phyloP scores from a whole-genome alignment of 495 filamentous ascomycete species.

The Penicillium turbatum region DNA sequence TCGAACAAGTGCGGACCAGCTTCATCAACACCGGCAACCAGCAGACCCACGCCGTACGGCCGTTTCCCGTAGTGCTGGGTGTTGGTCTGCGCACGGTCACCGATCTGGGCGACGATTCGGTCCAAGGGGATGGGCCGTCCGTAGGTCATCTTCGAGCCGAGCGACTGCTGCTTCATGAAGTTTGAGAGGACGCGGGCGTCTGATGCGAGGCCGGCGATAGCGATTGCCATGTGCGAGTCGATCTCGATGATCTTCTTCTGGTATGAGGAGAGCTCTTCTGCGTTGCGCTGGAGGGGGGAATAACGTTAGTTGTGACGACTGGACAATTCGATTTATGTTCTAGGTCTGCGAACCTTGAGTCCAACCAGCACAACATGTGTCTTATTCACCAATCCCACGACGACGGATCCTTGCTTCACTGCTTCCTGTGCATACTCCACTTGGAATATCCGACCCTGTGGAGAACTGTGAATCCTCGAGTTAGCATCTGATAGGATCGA shows the following conservation, averaged over 20 bases:
- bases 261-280: conserved; percentile 98
- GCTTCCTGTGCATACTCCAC: conserved; percentile 99
- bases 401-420: conserved; percentile 97
- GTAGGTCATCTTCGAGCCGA: conserved; percentile 92
- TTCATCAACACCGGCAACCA: conserved; percentile 91
- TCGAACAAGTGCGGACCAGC: conserved; percentile 93
- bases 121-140: conserved; percentile 85
- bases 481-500: conserved; percentile 20
- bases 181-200: conserved; percentile 99
- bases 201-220: conserved; percentile 94
- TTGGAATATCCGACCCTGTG: conserved; percentile 98
- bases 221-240: conserved; percentile 91
- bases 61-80: conserved; percentile 97
- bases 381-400: conserved; percentile 94
- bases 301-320: conserved; percentile 4
- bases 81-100: conserved; percentile 93
- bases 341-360: conserved; percentile 67
- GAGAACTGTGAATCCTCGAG: conserved; percentile 60
- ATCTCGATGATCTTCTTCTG: conserved; percentile 98
- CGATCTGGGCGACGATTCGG: conserved; percentile 83
- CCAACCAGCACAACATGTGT: conserved; percentile 95
- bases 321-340: neutral
- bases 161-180: conserved; percentile 99
- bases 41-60: conserved; percentile 91
- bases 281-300: conserved; percentile 68